These are phyloP conservation scores for Pterocarpus santalinus DNA, from an alignment of 306 rosid species.

Conservation along the genomic window DNA sequence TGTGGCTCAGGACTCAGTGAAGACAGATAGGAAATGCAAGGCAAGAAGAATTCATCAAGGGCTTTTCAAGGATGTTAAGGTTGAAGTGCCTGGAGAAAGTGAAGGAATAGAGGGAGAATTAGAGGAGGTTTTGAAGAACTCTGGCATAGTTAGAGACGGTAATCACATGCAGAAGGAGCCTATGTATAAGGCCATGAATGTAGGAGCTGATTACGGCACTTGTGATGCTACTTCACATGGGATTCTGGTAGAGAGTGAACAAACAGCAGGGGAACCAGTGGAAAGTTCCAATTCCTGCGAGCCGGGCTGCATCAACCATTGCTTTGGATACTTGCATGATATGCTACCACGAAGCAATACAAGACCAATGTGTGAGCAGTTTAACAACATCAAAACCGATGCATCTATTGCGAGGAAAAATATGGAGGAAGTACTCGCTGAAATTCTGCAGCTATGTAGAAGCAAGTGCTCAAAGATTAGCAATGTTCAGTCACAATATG, in stretches of 20 bases:
- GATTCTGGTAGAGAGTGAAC: constrained; percentile 45
- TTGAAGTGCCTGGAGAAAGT: constrained; percentile 15
- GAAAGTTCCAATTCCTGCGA: constrained; percentile 31
- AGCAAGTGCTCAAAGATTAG: constrained; percentile 19
- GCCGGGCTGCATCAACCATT: constrained; percentile 28
- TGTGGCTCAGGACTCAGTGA: constrained; percentile 25
- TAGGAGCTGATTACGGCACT: constrained; percentile 18
- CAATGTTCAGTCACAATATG: constrained; percentile 35
- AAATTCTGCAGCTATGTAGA: constrained; percentile 38
- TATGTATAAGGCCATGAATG: constrained; percentile 9
- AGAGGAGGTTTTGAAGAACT: constrained; percentile 13
- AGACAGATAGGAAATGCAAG: constrained; percentile 31
- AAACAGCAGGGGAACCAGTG: constrained; percentile 36
- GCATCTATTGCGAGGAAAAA: constrained; percentile 35
- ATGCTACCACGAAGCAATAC: constrained; percentile 36
- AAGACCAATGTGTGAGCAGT: constrained; percentile 16
- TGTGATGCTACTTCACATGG: constrained; percentile 33
- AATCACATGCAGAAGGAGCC: constrained; percentile 12
- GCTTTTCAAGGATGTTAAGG: constrained; percentile 35
- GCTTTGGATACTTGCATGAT: constrained; percentile 40
- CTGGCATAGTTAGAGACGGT: not conserved
- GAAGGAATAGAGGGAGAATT: constrained; percentile 18
- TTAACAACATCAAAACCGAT: constrained; percentile 27
- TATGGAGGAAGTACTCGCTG: constrained; percentile 44
- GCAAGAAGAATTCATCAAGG: constrained; percentile 6